phyloP scores from a whole-genome alignment of 2,329 filamentous ascomycete species.

The Penicillium palitans region DNA sequence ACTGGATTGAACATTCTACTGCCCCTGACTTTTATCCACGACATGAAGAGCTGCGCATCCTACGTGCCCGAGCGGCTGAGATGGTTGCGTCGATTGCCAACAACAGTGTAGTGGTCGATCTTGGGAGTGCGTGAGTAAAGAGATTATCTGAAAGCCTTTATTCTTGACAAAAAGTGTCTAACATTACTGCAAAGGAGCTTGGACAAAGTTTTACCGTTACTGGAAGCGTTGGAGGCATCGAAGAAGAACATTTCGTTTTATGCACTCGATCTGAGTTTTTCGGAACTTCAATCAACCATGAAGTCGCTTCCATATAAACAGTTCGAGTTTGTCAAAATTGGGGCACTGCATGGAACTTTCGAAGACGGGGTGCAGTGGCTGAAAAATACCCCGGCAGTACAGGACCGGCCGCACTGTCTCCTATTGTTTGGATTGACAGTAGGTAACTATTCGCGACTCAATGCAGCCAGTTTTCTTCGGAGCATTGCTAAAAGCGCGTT shows the following conservation, averaged over 20 bases:
- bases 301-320: not conserved
- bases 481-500: not conserved
- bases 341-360: not conserved
- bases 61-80: not conserved
- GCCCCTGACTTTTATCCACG: not conserved
- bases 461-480: not conserved
- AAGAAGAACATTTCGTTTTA: not conserved
- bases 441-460: not conserved
- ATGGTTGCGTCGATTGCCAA: not conserved
- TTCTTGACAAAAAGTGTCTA: not conserved
- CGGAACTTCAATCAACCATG: not conserved
- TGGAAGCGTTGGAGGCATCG: not conserved
- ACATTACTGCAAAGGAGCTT: not conserved
- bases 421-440: not conserved
- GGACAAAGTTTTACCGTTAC: not conserved
- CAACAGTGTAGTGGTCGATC: slow-evolving; percentile 1
- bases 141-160: not conserved
- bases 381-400: not conserved
- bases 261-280: not conserved
- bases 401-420: not conserved
- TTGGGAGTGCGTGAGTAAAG: not conserved
- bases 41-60: slow-evolving; percentile 2
- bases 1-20: not conserved
- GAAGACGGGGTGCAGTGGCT: not conserved
- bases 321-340: not conserved